Percentiles rank a stretch among this genome's conserved stretches.
phyloP scores from a whole-genome alignment of 2,329 filamentous ascomycete genomes.

The Nemania abortiva region DNA sequence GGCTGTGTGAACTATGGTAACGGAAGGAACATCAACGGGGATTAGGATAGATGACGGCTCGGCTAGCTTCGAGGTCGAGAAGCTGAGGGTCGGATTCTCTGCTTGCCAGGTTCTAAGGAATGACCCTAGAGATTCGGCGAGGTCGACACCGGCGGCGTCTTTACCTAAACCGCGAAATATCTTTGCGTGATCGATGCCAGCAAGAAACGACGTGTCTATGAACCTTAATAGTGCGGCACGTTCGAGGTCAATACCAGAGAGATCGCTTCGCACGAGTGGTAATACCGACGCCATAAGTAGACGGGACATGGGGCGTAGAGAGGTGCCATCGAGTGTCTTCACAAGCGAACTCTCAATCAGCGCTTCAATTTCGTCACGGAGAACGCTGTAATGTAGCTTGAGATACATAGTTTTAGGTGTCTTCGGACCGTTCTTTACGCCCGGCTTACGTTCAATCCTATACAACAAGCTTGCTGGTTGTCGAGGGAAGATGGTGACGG shows the following conservation, averaged over 20 bases:
- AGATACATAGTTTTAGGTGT: constrained; percentile 70
- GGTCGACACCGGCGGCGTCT: constrained; percentile 52
- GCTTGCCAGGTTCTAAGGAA: constrained; percentile 57
- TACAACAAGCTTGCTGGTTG: constrained; percentile 87
- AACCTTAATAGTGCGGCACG: constrained; percentile 66
- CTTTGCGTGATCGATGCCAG: constrained; percentile 60
- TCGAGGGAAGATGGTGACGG: constrained; percentile 78
- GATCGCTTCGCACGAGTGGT: constrained; percentile 56
- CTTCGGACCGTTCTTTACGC: constrained; percentile 50
- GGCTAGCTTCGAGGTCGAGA: constrained; percentile 51
- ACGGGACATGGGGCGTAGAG: constrained; percentile 60
- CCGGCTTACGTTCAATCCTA: constrained; percentile 73
- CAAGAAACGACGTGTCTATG: constrained; percentile 63
- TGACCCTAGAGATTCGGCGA: constrained; percentile 47
- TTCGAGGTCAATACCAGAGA: constrained; percentile 68
- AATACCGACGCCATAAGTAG: constrained; percentile 61
- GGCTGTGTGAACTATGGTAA: constrained; percentile 85
- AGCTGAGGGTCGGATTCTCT: constrained; percentile 50
- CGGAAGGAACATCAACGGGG: constrained; percentile 87
- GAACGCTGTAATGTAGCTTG: constrained; percentile 78
- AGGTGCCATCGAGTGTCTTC: constrained; percentile 55
- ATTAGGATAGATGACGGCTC: constrained; percentile 79
- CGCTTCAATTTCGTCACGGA: constrained; percentile 78
- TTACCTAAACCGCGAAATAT: constrained; percentile 64
- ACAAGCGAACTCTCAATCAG: constrained; percentile 60